Conservation (phyloP, 306 rosid species). For the Luffa aegyptiaca region DNA sequence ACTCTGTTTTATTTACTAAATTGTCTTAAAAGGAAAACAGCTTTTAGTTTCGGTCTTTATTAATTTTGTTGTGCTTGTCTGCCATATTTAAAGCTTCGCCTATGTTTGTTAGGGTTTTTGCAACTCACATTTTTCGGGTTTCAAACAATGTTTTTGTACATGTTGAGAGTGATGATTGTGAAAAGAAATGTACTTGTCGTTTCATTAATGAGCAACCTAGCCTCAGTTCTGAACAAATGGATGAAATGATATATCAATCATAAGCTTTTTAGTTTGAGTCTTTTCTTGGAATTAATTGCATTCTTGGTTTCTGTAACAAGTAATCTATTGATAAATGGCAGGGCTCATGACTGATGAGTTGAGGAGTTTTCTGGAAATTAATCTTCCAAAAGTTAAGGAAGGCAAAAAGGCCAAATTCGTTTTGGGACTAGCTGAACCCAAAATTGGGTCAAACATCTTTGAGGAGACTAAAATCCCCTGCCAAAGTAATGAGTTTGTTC, state of each 20-base stretch:
- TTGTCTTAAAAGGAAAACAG: neutral
- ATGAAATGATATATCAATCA: neutral
- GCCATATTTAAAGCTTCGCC: neutral
- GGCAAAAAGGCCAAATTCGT: constrained; percentile 76
- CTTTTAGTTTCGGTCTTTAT: neutral
- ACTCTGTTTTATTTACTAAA: neutral
- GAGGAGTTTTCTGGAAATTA: constrained; percentile 70
- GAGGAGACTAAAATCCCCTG: constrained; percentile 79
- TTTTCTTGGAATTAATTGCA: neutral
- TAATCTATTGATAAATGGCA: constrained; percentile 15
- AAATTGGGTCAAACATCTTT: constrained; percentile 71
- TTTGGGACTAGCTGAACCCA: constrained; percentile 64
- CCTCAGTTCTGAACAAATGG: neutral
- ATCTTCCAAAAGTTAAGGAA: constrained; percentile 76
- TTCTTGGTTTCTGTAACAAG: neutral
- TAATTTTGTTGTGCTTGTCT: neutral
- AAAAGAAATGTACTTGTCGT: neutral
- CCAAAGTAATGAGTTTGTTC: constrained; percentile 70
- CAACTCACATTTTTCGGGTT: neutral
- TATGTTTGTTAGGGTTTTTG: neutral
- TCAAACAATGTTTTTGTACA: neutral
- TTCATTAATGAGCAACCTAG: neutral
- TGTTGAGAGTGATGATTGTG: neutral
- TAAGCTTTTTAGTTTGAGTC: neutral
- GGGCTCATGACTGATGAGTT: constrained; percentile 74